Conservation (phyloP, 2,329 filamentous ascomycete genomes). For the Paracamarosporium sp. region DNA sequence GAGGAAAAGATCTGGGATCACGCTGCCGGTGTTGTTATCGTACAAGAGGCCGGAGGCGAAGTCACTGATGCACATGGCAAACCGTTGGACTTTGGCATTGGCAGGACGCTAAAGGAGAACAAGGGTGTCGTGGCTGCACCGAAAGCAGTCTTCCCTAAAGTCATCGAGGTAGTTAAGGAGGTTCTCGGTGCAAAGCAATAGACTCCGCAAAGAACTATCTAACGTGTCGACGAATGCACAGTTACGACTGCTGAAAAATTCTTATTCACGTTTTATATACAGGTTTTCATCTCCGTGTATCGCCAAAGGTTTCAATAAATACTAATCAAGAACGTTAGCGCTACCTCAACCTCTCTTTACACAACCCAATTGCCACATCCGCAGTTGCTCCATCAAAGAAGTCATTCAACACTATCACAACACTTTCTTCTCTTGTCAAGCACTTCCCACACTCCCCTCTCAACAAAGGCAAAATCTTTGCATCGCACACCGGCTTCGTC, state of each 20-base stretch:
- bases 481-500: conserved; percentile 58
- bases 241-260: no score
- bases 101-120: conserved; percentile 85
- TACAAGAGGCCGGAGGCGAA: conserved; percentile 88
- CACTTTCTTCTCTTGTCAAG: conserved; percentile 49
- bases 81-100: conserved; percentile 82
- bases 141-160: conserved; percentile 73
- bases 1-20: conserved; percentile 99
- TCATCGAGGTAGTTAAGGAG: conserved; percentile 81
- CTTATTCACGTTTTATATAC: no score
- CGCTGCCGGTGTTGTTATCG: conserved; percentile 91
- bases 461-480: conserved; percentile 58
- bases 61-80: conserved; percentile 91
- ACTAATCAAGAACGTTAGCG: background rate
- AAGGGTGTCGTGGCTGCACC: conserved; percentile 94
- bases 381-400: conserved; percentile 60
- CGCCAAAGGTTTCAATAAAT: no score
- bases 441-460: conserved; percentile 48
- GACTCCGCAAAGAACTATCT: no score
- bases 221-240: no score
- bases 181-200: conserved; percentile 63
- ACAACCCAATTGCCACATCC: conserved; percentile 54
- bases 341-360: conserved; percentile 44
- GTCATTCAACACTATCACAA: conserved; percentile 59
- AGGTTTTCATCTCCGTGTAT: no score